Base-by-base conservation (phyloP, 805 yeast species). In the Lipomyces sp. region DNA sequence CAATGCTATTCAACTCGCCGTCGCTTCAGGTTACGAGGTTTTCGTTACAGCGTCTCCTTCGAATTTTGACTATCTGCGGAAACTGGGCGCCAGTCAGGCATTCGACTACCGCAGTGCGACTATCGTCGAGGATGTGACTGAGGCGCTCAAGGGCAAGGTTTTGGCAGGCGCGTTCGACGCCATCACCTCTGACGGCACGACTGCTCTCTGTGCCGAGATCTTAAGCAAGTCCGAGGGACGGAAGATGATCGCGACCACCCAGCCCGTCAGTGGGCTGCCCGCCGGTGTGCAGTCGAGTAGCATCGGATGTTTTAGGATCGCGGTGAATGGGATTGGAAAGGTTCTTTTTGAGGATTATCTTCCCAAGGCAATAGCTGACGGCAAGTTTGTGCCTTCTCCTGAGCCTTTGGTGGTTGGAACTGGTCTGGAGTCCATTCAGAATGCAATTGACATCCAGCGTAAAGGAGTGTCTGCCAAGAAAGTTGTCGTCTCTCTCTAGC, bases 1-100 rank as follows among this genome's bases (percentile, higher is more conserved):
- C 43, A 40, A 70, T 19, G 79, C 82, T 8, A 74, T 81, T 48
- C 90, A 84, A 69, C 53, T 81, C 40, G 83, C 83, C 26, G 77
- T 78, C 59, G 60, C 69, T 29, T 52, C 76, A 21, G 79, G 77
- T 13, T 73, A 62, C 59, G 72, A 70, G 43, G 74, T 78, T 41
- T 66, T 76, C 45, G 76, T 76, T 2, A 74, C 78, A 38, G 80
- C 84, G n/a, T 77, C 82, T 2, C 63, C 67, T 49, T 74, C 72
- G 58, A 69, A 78, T 61, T 70, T 68, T 53, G 68, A 67, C 13
- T 61, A 59, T 43, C 61, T 80, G 55, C 70, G 70, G 58, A 48
- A 61, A 0, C 58, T 74, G 29, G 84, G 84, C 54, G 83, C 82
- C 22, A 75, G 73, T 52, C 70, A 68, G 23, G 67, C 73, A n/a